Evolutionary conservation across 345 rosid genomes (phyloP).

Genomic region (Kernera saxatilis): DNA sequence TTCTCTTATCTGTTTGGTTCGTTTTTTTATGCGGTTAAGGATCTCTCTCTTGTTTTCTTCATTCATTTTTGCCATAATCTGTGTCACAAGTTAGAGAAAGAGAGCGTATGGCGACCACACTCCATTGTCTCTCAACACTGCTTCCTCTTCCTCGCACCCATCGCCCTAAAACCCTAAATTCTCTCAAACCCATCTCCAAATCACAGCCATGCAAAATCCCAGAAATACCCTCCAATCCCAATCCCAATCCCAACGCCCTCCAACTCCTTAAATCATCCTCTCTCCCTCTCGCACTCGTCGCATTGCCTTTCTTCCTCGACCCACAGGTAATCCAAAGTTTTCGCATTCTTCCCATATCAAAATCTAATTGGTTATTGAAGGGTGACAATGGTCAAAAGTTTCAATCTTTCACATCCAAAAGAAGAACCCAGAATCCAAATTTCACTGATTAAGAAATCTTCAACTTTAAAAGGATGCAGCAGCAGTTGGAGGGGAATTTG

Average conservation of each 20-base stretch:
- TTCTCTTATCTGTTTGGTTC: conserved; percentile 25
- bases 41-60: neutral
- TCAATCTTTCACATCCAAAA: neutral
- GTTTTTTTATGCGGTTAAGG: neutral
- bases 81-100: conserved; percentile 18
- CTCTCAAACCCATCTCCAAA: conserved; percentile 28
- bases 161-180: conserved; percentile 15
- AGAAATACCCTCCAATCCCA: conserved; percentile 14
- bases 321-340: conserved; percentile 39
- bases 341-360: neutral
- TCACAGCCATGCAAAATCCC: conserved; percentile 11
- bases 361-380: neutral
- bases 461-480: conserved; percentile 53
- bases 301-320: conserved; percentile 62
- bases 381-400: neutral
- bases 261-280: conserved; percentile 39
- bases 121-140: conserved; percentile 43
- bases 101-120: conserved; percentile 65
- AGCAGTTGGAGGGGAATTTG: conserved; percentile 73
- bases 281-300: conserved; percentile 49
- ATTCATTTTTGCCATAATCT: neutral
- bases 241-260: conserved; percentile 26
- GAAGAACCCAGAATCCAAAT: neutral
- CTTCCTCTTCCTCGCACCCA: conserved; percentile 34
- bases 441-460: neutral